Evolutionary conservation across 2,329 filamentous ascomycete species (phyloP), one percentile per base, ranked within the genome.

Genomic region (Alternaria gaisen): DNA sequence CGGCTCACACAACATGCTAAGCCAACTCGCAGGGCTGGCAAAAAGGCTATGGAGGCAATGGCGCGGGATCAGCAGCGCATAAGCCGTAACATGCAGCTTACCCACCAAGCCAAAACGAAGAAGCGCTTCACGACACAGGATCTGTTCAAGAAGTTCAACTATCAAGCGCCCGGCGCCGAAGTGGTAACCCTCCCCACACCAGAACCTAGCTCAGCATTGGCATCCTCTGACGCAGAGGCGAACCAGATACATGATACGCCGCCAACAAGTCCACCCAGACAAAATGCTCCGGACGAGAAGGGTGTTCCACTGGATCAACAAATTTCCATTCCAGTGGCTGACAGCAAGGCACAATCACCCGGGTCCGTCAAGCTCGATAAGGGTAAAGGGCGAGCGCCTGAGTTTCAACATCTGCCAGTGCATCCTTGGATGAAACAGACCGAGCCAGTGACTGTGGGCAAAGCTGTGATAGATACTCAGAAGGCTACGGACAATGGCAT

Each of bases 1-100:
- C 74, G 74, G 44, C 72, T 95, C 44, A 91, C 90, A 0, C 91
- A 94, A 72, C 82, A 86, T 40, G 83, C 86, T 26, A 88, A 90
- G 4, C 90, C 93, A 5, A 85, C 87, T 10, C 87, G 95, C 12
- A 97, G 95, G 76, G 94, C 95, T 0, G 94, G 94, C 82, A 98
- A 94, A 81, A 97, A 93, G 80, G 95, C 95, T 0, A 77, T 97
- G 42, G 92, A 97, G 75, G 94, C 98, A 69, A 97, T 99, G 90
- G 91, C 91, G 70, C 88, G 93, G 9, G 95, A 99, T 79, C 97
- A 94, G 1, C 95, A 99, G 81, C 88, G 95, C 30, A 87, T 99
- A 81, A 90, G 88, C 68, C 87, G 95, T 67, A 96, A 91, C 74
- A 91, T 97, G 87, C 94, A 98, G 78, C 85, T 99, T 50, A 88